Conservation (phyloP, 306 rosid genomes). For the apple (Malus domestica) region DNA sequence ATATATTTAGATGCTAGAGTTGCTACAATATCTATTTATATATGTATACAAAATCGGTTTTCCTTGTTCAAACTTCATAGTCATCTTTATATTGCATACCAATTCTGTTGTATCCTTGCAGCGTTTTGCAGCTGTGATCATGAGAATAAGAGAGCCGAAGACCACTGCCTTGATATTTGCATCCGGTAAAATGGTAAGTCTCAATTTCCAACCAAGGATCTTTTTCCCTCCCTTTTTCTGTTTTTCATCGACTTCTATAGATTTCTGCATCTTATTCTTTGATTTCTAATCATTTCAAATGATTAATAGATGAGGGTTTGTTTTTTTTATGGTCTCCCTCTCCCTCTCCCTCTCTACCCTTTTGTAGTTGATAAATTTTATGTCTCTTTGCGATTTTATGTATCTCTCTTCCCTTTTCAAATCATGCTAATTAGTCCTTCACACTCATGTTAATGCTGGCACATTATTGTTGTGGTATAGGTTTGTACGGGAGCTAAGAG, state of each 20-base stretch:
- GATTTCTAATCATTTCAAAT: neutral
- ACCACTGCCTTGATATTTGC: constrained; percentile 94
- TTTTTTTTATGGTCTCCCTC: neutral
- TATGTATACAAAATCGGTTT: neutral
- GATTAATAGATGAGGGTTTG: neutral
- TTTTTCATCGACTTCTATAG: neutral
- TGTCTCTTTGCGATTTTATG: neutral
- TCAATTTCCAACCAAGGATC: neutral
- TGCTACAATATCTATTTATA: neutral
- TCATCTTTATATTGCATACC: neutral
- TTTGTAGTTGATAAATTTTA: neutral
- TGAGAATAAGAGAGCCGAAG: constrained; percentile 98
- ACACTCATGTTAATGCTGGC: constrained; percentile 1
- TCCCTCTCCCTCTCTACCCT: neutral
- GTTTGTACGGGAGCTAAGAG: constrained; percentile 98
- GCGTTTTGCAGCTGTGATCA: constrained; percentile 98
- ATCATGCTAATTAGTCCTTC: neutral
- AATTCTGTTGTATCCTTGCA: constrained; percentile 24
- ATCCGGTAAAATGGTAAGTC: constrained; percentile 88
- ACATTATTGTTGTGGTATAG: constrained; percentile 28
- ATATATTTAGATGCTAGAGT: neutral
- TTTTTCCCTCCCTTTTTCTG: neutral
- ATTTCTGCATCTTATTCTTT: neutral
- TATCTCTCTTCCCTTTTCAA: neutral
- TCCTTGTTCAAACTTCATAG: neutral